These are phyloP conservation scores for Plasmodium falciparum DNA, from an alignment of 169 alveolate genomes.

Conservation along the genomic window DNA sequence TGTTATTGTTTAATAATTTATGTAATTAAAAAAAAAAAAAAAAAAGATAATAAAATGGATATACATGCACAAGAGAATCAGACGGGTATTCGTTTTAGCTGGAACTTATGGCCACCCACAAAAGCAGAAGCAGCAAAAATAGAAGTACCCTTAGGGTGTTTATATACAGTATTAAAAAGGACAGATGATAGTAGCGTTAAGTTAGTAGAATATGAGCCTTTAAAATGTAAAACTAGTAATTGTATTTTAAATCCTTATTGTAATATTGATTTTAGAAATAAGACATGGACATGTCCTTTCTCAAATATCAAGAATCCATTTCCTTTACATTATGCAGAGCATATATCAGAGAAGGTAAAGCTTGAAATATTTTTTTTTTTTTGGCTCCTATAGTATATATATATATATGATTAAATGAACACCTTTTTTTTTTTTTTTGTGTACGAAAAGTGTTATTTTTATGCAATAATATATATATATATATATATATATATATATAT, in stretches of 20 bases:
- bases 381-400: not conserved
- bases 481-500: not conserved
- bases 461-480: not conserved
- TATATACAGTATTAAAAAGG: constrained; percentile 93
- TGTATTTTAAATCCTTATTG: constrained; percentile 95
- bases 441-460: not conserved
- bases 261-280: constrained; percentile 96
- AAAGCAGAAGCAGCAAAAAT: constrained; percentile 95
- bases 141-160: constrained; percentile 97
- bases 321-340: constrained; percentile 97
- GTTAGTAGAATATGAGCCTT: constrained; percentile 96
- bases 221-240: constrained; percentile 93
- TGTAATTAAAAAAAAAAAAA: not conserved
- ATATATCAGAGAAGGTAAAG: constrained; percentile 92
- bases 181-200: constrained; percentile 89
- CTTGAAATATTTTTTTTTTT: not conserved
- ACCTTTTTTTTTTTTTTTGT: not conserved
- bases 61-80: constrained; percentile 88
- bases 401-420: not conserved
- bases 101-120: constrained; percentile 98
- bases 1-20: too few relatives aligned
- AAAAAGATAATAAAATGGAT: constrained; percentile 79
- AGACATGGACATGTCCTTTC: constrained; percentile 98
- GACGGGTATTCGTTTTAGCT: constrained; percentile 97
- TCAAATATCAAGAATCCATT: constrained; percentile 94